Evolutionary conservation across 805 yeast species (phyloP).

Genomic region (Komagataella pastoris): DNA sequence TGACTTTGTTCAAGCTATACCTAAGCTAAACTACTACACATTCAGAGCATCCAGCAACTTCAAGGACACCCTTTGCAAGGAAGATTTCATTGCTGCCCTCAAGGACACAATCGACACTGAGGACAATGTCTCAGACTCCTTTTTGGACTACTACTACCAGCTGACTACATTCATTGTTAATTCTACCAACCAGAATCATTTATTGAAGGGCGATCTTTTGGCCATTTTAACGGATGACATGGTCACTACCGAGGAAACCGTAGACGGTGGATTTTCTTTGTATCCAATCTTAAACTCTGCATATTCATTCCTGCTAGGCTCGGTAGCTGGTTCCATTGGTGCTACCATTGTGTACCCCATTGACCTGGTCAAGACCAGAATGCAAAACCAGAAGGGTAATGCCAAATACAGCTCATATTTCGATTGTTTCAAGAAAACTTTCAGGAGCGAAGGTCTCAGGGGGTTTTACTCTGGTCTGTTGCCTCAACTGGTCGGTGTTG

Average conservation of each 20-base stretch:
- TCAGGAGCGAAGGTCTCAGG: slow-evolving; percentile 62
- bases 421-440: slow-evolving; percentile 75
- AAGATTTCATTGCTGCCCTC: slow-evolving; percentile 13
- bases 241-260: slow-evolving; percentile 31
- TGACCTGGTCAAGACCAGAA: slow-evolving; percentile 89
- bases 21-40: slow-evolving; percentile 17
- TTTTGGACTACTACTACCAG: slow-evolving; percentile 17
- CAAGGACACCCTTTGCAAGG: slow-evolving; percentile 10
- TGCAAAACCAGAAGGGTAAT: slow-evolving; percentile 85
- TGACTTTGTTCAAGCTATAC: slow-evolving; percentile 25
- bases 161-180: not conserved
- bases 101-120: slow-evolving; percentile 8
- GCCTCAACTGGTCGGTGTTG: slow-evolving; percentile 93
- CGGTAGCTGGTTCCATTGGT: slow-evolving; percentile 95
- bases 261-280: slow-evolving; percentile 24
- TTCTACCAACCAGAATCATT: not conserved
- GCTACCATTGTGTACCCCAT: slow-evolving; percentile 98
- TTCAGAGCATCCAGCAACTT: slow-evolving; percentile 10
- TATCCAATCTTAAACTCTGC: slow-evolving; percentile 72
- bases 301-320: slow-evolving; percentile 81
- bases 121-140: slow-evolving; percentile 18
- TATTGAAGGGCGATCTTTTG: slow-evolving; percentile 11
- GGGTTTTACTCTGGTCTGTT: slow-evolving; percentile 89
- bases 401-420: slow-evolving; percentile 64
- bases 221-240: slow-evolving; percentile 39